Base-by-base conservation (phyloP, 805 yeast genomes). In the Metschnikowia lachancei region DNA sequence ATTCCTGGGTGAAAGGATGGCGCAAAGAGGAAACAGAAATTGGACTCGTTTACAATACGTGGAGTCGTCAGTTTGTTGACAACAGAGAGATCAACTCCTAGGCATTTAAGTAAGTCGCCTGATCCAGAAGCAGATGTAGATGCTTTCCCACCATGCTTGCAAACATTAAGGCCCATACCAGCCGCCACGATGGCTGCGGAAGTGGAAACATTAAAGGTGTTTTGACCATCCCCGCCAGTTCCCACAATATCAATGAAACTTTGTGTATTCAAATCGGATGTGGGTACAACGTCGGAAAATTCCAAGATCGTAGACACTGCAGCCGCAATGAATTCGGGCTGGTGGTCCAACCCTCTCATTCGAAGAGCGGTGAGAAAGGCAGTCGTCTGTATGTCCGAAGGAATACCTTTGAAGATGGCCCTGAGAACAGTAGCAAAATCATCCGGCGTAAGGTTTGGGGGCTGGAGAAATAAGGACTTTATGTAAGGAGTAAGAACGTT, bases 151-250 rank as follows among this genome's bases (percentile, higher is more conserved):
- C 99, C 99, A 64, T 94, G 99, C 51, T 94, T 94, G 61, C 96
- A 87, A 14, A 94, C 84, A 18, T 79, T 77, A 35, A 92, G 65
- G 1, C 79, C 80, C 74, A 89, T 85, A 7, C 99, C 99, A 0
- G 98, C 88, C 0, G 90, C 94, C 2, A 94, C 90, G 39, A 94
- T 89, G 1, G 97, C 97, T 1, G 97, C 75, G 2, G 97, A 87
- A 0, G 99, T 94, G 13, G 95, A 85, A 2, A 94, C 99, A 57
- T 94, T 94, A 70, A 94, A 94, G 0, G 99, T 94, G 62, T 94
- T 85, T 61, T 94, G 96, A 1, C 97, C 97, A 62, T 94, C 99
- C 13, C 99, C 99, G 22, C 99, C 99, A 0, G 99, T 94, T 1
- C 99, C 99, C 5, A 94, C 99, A 26, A 94, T 87, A 64, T 94